Percentiles rank a stretch among this genome's conserved stretches.
Conservation (phyloP, 2,329 filamentous ascomycete genomes). For the Phialocephala subalpina region DNA sequence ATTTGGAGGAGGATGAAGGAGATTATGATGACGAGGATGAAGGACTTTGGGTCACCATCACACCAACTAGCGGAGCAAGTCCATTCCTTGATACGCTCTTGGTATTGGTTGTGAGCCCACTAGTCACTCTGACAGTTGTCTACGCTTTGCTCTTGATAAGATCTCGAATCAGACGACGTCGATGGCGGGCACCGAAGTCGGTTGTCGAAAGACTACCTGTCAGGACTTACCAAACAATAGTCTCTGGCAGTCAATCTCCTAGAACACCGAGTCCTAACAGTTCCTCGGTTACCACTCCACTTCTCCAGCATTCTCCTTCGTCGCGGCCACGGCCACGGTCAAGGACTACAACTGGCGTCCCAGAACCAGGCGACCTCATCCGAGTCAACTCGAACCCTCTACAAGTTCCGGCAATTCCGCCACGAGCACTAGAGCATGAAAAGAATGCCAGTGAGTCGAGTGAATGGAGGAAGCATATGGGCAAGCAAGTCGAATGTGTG, state of each 20-base stretch:
- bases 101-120: conserved; percentile 93
- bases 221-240: conserved; percentile 90
- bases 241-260: conserved; percentile 64
- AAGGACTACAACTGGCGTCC: conserved; percentile 68
- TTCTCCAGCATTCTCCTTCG: conserved; percentile 67
- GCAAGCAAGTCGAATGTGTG: conserved; percentile 84
- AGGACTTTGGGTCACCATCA: conserved; percentile 96
- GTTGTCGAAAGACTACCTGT: conserved; percentile 95
- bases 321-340: conserved; percentile 67
- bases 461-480: conserved; percentile 73
- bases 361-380: conserved; percentile 57
- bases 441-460: conserved; percentile 55
- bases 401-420: conserved; percentile 35
- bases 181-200: conserved; percentile 97
- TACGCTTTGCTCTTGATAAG: conserved; percentile 88
- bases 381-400: conserved; percentile 50
- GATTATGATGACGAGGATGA: conserved; percentile 63
- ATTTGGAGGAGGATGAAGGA: conserved; percentile 39
- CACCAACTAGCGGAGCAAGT: conserved; percentile 86
- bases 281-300: conserved; percentile 79
- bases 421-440: conserved; percentile 51
- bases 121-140: conserved; percentile 91
- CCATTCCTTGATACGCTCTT: conserved; percentile 96
- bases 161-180: conserved; percentile 84
- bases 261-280: conserved; percentile 69